phyloP scores from a whole-genome alignment of 1,284 basidiomycete species.

The Fomitiporia mediterranea region DNA sequence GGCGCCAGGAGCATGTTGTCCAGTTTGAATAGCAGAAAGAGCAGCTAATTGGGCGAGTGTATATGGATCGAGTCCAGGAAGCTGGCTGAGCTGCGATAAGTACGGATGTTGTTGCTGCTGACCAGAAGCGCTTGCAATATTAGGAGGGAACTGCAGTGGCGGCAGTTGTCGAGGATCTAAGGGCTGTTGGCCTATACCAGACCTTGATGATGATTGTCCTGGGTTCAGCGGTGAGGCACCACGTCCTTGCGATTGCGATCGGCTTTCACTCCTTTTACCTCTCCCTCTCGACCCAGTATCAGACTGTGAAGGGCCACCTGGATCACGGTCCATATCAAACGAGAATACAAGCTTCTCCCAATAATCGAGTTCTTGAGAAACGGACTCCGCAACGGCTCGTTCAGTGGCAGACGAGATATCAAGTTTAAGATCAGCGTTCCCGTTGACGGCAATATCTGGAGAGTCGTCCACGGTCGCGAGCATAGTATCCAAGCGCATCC shows the following conservation, averaged over 20 bases:
- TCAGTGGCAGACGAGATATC: slow-evolving; percentile 4
- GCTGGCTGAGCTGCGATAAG: slow-evolving; percentile 1
- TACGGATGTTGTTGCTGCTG: not conserved
- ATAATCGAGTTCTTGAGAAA: slow-evolving; percentile 16
- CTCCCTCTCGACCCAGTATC: not conserved
- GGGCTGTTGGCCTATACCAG: not conserved
- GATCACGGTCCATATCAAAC: slow-evolving; percentile 20
- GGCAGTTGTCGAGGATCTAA: not conserved
- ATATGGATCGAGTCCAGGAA: slow-evolving; percentile 18
- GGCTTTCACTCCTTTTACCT: not conserved
- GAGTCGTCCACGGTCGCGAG: slow-evolving; percentile 7
- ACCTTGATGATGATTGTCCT: not conserved
- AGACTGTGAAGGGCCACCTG: not conserved
- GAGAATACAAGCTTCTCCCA: slow-evolving; percentile 21
- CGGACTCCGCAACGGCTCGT: slow-evolving; percentile 6
- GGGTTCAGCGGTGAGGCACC: not conserved
- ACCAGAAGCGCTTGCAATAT: not conserved
- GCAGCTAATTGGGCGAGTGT: slow-evolving; percentile 18
- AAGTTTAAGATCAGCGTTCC: not conserved
- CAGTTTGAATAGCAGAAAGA: slow-evolving; percentile 11
- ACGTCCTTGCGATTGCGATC: not conserved
- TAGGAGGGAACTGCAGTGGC: not conserved
- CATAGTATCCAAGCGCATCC: slow-evolving; percentile 10
- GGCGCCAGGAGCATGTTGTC: not conserved
- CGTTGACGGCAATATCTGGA: not conserved